Base-by-base conservation (phyloP, 495 filamentous ascomycete species). In the Trichoderma parareesei region DNA sequence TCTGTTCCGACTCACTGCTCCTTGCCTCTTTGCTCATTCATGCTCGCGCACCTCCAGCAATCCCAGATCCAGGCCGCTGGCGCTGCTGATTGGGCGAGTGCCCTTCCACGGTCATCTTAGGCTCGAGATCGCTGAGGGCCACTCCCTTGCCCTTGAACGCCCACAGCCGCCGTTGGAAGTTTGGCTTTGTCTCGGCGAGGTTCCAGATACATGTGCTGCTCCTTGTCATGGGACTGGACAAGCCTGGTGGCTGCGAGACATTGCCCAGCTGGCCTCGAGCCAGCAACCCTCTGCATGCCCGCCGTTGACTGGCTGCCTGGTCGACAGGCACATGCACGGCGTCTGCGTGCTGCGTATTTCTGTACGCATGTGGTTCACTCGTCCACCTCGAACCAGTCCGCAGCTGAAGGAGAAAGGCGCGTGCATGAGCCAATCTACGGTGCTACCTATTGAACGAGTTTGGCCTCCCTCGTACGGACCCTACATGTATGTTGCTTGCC, bases 101-200 rank as follows among this genome's bases (percentile, higher is more conserved):
- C 33, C 46, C 20, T 37, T 33, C 53, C 18, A 57, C 18, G 14
- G 53, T 27, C 53, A 57, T 37, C 37, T 37, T 57, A 37, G 53
- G 53, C 53, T 57, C 53, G 33, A 16, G 53, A 57, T 57, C 53
- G 53, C 53, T 57, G 53, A 57, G 53, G 37, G 53, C 53, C 53
- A 57, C 33, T 57, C 33, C 53, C 27, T 57, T 27, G 27, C 27
- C 27, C 27, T 27, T 27, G 27, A 2, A 27, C 27, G 27, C 53
- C 37, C 53, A 20, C 46, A 49, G 46, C 16, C 46, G 46, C 46
- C 46, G 46, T 5, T 49, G 46, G 40, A 18, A 18, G 46, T 49
- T 18, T 27, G 27, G n/a, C 6, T 1, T 41, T 6, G 6, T 11
- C 11, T 41, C 6, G 40, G 11, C 46, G 16, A 49, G 16, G 46